Base-by-base conservation (phyloP, 139 green algal species). In the Chlorella sp. region DNA sequence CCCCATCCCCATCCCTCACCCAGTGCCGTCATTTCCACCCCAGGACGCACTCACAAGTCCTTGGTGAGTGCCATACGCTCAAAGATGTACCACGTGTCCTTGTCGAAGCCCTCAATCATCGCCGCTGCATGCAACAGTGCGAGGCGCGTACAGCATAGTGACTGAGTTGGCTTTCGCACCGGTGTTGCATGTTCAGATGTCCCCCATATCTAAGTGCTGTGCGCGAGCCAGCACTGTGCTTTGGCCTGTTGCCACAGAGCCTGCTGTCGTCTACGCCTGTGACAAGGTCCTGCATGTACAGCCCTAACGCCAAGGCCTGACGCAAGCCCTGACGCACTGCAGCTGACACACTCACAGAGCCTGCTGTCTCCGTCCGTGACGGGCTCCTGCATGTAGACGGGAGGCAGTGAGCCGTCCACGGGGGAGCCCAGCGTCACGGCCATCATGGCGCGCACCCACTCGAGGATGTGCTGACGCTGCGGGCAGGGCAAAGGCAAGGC, bases 11-110 rank as follows among this genome's bases (percentile, higher is more conserved):
- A n/a, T n/a, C n/a, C n/a, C n/a, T n/a, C n/a, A n/a, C n/a, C n/a
- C n/a, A n/a, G n/a, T n/a, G n/a, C n/a, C n/a, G n/a, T n/a, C n/a
- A n/a, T n/a, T n/a, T n/a, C n/a, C n/a, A n/a, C n/a, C n/a, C n/a
- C n/a, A n/a, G n/a, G n/a, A n/a, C n/a, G 20, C 51, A 71, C 67
- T 23, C 62, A 87, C 30, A 88, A 74, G 65, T 94, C 90, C 35
- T 88, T 88, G 1, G 93, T 86, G 36, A 95, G 89, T 65, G 93
- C 69, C 23, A 88, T 85, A 1, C 82, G 79, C 74, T 96, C 88
- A 83, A 96, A 94, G n/a, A 83, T 73, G 60, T 94, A 83, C 91
- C 85, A 89, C 27, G 83, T 81, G 63, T 83, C 80, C 6, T 61
- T 42, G 0, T 60, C 24, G 31, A 87, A 80, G 30, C 86, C 87